Evolutionary conservation across 2,329 filamentous ascomycete genomes (phyloP).

Genomic region (Exophiala viscosa): DNA sequence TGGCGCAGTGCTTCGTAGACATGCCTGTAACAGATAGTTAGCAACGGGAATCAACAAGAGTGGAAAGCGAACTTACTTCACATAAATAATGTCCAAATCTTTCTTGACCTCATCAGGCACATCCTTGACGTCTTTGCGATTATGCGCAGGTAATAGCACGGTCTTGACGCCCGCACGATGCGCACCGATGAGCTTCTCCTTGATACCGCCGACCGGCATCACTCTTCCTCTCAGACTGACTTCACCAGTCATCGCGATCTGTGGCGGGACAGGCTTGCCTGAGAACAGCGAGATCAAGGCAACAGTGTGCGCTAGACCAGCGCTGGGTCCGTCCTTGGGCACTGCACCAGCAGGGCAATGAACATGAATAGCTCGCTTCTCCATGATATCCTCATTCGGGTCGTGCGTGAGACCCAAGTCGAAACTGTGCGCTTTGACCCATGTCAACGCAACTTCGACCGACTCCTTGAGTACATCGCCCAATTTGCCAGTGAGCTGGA

Average conservation of each 20-base stretch:
- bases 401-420: constrained; percentile 80
- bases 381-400: constrained; percentile 89
- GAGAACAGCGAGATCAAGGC: constrained; percentile 88
- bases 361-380: constrained; percentile 87
- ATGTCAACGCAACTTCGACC: constrained; percentile 91
- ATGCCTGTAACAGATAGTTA: constrained; percentile 52
- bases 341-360: constrained; percentile 94
- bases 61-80: constrained; percentile 61
- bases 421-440: constrained; percentile 95
- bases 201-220: constrained; percentile 93
- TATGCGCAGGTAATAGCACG: constrained; percentile 80
- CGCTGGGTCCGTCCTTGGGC: constrained; percentile 81
- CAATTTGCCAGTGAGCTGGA: constrained; percentile 93
- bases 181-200: constrained; percentile 96
- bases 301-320: constrained; percentile 89
- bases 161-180: constrained; percentile 91
- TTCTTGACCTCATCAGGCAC: constrained; percentile 84
- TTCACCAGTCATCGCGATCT: constrained; percentile 88
- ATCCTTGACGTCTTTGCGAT: constrained; percentile 88
- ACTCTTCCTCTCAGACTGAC: constrained; percentile 80
- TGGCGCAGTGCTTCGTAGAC: constrained; percentile 91
- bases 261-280: constrained; percentile 79
- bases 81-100: constrained; percentile 82
- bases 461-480: constrained; percentile 96
- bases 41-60: constrained; percentile 16